These are phyloP conservation scores for Stagonosporopsis cucurbitacearum DNA, from an alignment of 2,329 filamentous ascomycete genomes.

Conservation along the genomic window DNA sequence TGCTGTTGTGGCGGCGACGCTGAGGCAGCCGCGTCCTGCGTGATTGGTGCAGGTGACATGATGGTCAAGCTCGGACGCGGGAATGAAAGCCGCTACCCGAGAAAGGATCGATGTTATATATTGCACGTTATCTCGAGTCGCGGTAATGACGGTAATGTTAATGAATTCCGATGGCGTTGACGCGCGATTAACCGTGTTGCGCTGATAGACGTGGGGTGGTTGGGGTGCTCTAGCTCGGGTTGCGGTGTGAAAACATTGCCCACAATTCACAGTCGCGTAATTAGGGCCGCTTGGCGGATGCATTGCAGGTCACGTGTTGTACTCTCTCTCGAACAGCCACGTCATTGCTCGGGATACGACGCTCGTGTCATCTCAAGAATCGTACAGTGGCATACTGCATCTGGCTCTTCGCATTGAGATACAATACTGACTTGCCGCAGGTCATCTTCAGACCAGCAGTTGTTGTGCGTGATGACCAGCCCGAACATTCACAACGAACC, in stretches of 20 bases:
- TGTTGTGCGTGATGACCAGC: neutral
- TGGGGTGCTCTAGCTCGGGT: slow-evolving; percentile 35
- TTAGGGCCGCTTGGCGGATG: slow-evolving; percentile 30
- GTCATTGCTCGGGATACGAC: slow-evolving; percentile 9
- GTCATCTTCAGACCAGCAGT: neutral
- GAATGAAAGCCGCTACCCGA: slow-evolving; percentile 34
- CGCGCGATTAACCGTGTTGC: slow-evolving; percentile 21
- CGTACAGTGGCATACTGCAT: neutral
- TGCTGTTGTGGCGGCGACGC: slow-evolving; percentile 29
- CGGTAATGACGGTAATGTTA: slow-evolving; percentile 15
- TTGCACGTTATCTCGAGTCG: slow-evolving; percentile 11
- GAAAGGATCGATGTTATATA: slow-evolving; percentile 17
- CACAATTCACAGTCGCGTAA: slow-evolving; percentile 42
- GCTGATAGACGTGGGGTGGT: slow-evolving; percentile 31
- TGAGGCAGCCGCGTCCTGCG: slow-evolving; percentile 28
- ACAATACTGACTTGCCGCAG: too few species aligned
- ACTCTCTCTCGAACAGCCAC: slow-evolving; percentile 35
- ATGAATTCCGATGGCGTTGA: slow-evolving; percentile 38
- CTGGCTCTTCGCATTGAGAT: neutral
- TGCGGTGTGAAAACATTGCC: slow-evolving; percentile 49
- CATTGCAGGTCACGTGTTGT: slow-evolving; percentile 22
- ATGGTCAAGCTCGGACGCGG: slow-evolving; percentile 27
- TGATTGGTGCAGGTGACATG: slow-evolving; percentile 47
- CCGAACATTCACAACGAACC: slow-evolving; percentile 1
- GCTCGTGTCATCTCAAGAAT: neutral